These are phyloP conservation scores for Leccinum longicurvipes DNA, from an alignment of 768 basidiomycete genomes.

Conservation along the genomic window DNA sequence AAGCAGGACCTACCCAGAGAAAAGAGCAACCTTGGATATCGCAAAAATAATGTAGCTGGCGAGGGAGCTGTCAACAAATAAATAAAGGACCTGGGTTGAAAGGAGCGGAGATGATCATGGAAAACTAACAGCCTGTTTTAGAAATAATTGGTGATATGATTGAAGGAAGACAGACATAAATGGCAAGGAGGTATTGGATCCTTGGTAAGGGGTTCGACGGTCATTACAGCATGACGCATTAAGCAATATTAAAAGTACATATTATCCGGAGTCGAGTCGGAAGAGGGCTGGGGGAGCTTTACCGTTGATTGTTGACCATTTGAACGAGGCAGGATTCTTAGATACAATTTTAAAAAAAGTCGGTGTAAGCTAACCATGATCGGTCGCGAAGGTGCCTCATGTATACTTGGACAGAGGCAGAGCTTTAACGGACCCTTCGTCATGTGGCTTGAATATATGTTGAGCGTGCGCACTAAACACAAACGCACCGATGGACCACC, in stretches of 20 bases:
- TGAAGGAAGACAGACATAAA: slow-evolving; percentile 52
- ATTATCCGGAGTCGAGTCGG: not conserved
- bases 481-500: slow-evolving; percentile 10
- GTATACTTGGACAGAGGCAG: too few relatives aligned
- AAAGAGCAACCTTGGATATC: not conserved
- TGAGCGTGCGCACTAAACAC: slow-evolving; percentile 17
- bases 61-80: not conserved
- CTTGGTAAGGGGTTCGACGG: slow-evolving; percentile 12
- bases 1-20: slow-evolving; percentile 5
- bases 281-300: not conserved
- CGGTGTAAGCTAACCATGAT: slow-evolving; percentile 53
- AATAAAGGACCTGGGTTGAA: not conserved
- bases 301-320: slow-evolving; percentile 49
- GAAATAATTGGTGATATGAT: slow-evolving; percentile 44
- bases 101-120: slow-evolving; percentile 27
- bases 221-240: slow-evolving; percentile 6
- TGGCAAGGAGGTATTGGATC: slow-evolving; percentile 24
- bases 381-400: not conserved
- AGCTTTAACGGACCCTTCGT: not conserved
- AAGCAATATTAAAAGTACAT: slow-evolving; percentile 7
- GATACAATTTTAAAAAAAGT: slow-evolving; percentile 23
- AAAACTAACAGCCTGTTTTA: slow-evolving; percentile 3
- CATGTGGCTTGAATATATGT: slow-evolving; percentile 19
- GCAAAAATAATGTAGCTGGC: not conserved
- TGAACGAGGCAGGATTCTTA: slow-evolving; percentile 46